Evolutionary conservation across 164 flowering plant genomes (phyloP).

Genomic region (Annona cherimola): DNA sequence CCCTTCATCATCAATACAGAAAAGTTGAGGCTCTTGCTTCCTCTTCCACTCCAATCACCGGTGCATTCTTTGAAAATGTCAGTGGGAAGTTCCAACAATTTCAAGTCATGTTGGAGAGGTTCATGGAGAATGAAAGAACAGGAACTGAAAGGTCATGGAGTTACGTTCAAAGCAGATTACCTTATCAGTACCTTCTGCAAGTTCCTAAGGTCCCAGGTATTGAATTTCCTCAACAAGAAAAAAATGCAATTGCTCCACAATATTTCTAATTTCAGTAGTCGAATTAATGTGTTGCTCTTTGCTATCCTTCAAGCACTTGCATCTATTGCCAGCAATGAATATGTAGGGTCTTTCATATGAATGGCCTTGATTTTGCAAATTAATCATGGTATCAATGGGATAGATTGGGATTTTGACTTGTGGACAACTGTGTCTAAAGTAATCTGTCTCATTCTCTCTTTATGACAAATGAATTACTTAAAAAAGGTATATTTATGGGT

Average conservation of each 20-base stretch:
- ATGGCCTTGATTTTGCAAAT: too few species aligned
- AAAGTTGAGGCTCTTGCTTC: conserved; percentile 35
- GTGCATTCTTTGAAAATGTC: conserved; percentile 19
- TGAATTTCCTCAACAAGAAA: background rate
- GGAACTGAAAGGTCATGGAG: conserved; percentile 35
- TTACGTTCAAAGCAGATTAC: conserved; percentile 34
- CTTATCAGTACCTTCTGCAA: conserved; percentile 41
- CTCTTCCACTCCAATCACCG: conserved; percentile 11
- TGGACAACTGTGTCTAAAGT: background rate
- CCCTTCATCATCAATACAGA: conserved; percentile 46
- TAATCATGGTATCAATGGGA: too few species aligned
- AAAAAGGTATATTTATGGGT: too few species aligned
- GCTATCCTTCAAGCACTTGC: too few species aligned
- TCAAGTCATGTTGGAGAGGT: conserved; percentile 46
- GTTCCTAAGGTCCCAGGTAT: conserved; percentile 50
- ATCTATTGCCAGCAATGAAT: too few species aligned
- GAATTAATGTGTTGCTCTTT: too few species aligned
- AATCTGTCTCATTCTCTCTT: background rate
- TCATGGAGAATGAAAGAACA: conserved; percentile 43
- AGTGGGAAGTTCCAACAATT: conserved; percentile 47
- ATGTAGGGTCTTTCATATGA: too few species aligned
- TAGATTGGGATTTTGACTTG: too few species aligned
- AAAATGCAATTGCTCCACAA: background rate
- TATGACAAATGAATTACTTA: background rate
- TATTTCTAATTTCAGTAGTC: too few species aligned